phyloP scores from a whole-genome alignment of 495 filamentous ascomycete species.

The Penicillium ucsense region DNA sequence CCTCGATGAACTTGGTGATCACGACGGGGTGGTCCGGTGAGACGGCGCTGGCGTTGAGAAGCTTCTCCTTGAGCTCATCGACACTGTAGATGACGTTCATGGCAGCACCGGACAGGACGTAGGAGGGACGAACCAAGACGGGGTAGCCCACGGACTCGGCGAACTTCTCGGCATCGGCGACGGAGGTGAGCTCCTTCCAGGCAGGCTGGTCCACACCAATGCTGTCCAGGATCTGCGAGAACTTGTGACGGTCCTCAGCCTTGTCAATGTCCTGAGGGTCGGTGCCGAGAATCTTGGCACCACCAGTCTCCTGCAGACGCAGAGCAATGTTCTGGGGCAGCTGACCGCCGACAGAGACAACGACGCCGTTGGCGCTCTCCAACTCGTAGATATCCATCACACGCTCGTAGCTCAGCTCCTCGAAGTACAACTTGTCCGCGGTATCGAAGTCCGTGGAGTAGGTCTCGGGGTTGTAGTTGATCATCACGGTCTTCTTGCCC shows the following conservation, averaged over 20 bases:
- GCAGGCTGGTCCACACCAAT: slow-evolving; percentile 96
- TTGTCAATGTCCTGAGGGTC: slow-evolving; percentile 92
- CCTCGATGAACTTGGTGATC: slow-evolving; percentile 97
- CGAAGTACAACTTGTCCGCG: slow-evolving; percentile 94
- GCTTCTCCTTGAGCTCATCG: slow-evolving; percentile 78
- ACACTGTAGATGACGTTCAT: slow-evolving; percentile 95
- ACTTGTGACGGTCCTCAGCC: slow-evolving; percentile 95
- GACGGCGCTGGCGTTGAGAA: slow-evolving; percentile 80
- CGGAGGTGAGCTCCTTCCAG: slow-evolving; percentile 93
- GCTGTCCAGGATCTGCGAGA: slow-evolving; percentile 90
- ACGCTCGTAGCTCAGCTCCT: slow-evolving; percentile 92
- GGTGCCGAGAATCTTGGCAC: slow-evolving; percentile 83
- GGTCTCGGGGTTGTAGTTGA: slow-evolving; percentile 93
- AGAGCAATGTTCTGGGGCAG: slow-evolving; percentile 96
- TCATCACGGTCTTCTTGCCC: slow-evolving; percentile 98
- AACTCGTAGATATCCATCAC: slow-evolving; percentile 99
- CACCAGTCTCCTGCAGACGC: slow-evolving; percentile 82
- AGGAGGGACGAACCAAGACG: slow-evolving; percentile 86
- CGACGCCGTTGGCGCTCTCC: slow-evolving; percentile 76
- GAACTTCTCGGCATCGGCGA: slow-evolving; percentile 76
- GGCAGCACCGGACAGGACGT: slow-evolving; percentile 91
- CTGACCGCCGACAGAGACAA: slow-evolving; percentile 92
- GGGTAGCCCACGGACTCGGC: slow-evolving; percentile 80
- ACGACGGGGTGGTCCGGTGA: slow-evolving; percentile 95
- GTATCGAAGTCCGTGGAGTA: slow-evolving; percentile 84